Percentiles rank a stretch among this genome's conserved stretches.
Conservation (phyloP, 2,329 filamentous ascomycete genomes). For the Diaporthe destruens region DNA sequence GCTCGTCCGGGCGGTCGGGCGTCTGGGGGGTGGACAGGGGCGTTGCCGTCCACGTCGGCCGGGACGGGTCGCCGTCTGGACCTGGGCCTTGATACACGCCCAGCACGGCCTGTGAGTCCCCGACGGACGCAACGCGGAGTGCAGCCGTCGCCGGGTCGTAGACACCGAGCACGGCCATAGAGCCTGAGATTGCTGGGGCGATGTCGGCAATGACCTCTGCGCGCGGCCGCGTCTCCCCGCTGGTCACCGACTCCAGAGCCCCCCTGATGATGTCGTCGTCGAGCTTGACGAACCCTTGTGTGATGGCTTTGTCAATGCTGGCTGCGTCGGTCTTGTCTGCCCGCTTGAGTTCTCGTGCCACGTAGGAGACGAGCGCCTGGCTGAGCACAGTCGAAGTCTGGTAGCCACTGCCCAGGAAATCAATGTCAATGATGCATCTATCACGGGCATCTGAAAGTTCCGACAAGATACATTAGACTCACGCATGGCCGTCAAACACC, state of each 20-base stretch:
- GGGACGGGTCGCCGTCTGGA: conserved; percentile 43
- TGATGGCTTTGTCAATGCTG: conserved; percentile 67
- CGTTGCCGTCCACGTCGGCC: conserved; percentile 61
- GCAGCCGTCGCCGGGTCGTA: conserved; percentile 67
- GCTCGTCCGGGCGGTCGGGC: conserved; percentile 71
- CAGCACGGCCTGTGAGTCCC: conserved; percentile 76
- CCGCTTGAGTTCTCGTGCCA: conserved; percentile 53
- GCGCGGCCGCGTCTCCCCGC: conserved; percentile 43
- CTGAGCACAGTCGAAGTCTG: conserved; percentile 57
- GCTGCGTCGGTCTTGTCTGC: conserved; percentile 53
- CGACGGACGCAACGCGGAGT: conserved; percentile 74
- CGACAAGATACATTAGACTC: conserved; percentile 44
- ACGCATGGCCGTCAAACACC: conserved; percentile 65
- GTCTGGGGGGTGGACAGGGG: conserved; percentile 75
- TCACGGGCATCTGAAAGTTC: neutral
- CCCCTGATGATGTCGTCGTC: conserved; percentile 66
- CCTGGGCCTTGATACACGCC: conserved; percentile 56
- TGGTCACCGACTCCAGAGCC: conserved; percentile 50
- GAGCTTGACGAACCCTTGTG: conserved; percentile 66
- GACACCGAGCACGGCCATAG: conserved; percentile 73
- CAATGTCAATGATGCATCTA: neutral
- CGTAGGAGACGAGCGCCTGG: conserved; percentile 56
- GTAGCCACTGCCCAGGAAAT: conserved; percentile 51
- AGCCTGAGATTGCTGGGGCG: conserved; percentile 61
- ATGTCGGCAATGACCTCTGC: conserved; percentile 51